Conservation (phyloP, 1,284 basidiomycete genomes). For the Polyporus tsugae region DNA sequence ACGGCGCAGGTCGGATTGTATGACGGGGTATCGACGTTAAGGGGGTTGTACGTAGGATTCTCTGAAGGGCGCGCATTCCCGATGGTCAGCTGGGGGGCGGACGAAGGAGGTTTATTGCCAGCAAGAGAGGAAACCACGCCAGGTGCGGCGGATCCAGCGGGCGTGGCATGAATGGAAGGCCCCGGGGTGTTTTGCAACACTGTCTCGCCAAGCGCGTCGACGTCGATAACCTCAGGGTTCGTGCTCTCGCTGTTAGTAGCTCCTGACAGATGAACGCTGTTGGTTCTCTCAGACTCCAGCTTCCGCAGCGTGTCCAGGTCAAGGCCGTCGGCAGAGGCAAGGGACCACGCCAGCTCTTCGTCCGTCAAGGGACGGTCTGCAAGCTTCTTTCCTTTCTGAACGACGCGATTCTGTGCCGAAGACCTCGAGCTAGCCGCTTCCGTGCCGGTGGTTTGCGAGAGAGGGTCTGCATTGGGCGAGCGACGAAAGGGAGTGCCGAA, state of each 20-base stretch:
- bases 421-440: slow-evolving; percentile 10
- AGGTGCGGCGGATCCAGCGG: slow-evolving; percentile 3
- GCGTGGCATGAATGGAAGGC: slow-evolving; percentile 7
- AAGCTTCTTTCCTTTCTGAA: slow-evolving; percentile 15
- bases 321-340: slow-evolving; percentile 40
- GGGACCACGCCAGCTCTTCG: slow-evolving; percentile 38
- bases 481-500: slow-evolving; percentile 34
- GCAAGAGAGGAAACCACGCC: slow-evolving; percentile 3
- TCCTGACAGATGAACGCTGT: slow-evolving; percentile 13
- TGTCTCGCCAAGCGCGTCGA: slow-evolving; percentile 39
- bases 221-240: slow-evolving; percentile 42
- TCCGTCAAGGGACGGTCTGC: slow-evolving; percentile 27
- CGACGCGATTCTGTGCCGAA: neutral
- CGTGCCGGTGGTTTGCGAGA: slow-evolving; percentile 5
- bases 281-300: slow-evolving; percentile 30
- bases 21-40: slow-evolving; percentile 55
- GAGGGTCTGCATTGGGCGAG: slow-evolving; percentile 11
- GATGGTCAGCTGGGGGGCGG: slow-evolving; percentile 19
- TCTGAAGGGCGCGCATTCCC: slow-evolving; percentile 22
- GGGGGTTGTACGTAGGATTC: slow-evolving; percentile 40
- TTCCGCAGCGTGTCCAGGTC: slow-evolving; percentile 36
- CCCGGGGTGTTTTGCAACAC: slow-evolving; percentile 7
- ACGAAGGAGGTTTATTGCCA: slow-evolving; percentile 14
- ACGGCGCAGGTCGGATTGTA: slow-evolving; percentile 48
- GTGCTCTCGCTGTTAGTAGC: slow-evolving; percentile 17